Base-by-base conservation (phyloP, 495 filamentous ascomycete genomes). In the Tuber borchii region DNA sequence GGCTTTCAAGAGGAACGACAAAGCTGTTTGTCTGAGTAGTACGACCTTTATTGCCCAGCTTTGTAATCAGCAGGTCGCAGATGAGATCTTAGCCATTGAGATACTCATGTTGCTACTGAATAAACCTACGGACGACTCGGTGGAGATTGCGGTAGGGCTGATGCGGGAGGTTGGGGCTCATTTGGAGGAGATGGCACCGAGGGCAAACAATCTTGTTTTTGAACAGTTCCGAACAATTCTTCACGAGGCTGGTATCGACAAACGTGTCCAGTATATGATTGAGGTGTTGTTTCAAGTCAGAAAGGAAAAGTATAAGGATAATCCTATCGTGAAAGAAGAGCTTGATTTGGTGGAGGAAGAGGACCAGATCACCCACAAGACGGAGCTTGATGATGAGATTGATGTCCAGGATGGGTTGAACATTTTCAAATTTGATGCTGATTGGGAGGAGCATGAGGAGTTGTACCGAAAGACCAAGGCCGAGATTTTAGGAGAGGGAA, bases 211-310 rank as follows among this genome's bases (percentile, higher is more conserved):
- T 74, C 92, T 90, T 69, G 92, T 99, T 22, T 99, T 95, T 76
- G 96, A 98, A 81, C 94, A 97, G 83, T 96, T 99, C 86, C 86
- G 95, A 72, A 93, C 90, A 75, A 98, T 98, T 78, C 87, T 99
- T 14, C 93, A 98, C 84, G 96, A 98, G 83, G 93, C 93, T 48
- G 93, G 94, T 81, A 95, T 98, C 81, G 95, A 99, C 81, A 97
- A 97, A 85, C 87, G 95, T 75, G 93, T 94, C 44, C 95, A 98
- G 85, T 98, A 97, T 84, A 97, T 97, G 93, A 96, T 99, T 76
- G 95, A 99, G 83, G 95, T 97, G 14, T 86, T 99, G 73, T 98
- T 99, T 84, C 94, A 98, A 84, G 91, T 97, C 45, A 90, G 95
- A 72, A 98, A 97, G 84, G 95, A 98, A 83, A 90, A 91, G 71